Conservation (phyloP, 2,329 filamentous ascomycete species). For the Fusarium paranaense region DNA sequence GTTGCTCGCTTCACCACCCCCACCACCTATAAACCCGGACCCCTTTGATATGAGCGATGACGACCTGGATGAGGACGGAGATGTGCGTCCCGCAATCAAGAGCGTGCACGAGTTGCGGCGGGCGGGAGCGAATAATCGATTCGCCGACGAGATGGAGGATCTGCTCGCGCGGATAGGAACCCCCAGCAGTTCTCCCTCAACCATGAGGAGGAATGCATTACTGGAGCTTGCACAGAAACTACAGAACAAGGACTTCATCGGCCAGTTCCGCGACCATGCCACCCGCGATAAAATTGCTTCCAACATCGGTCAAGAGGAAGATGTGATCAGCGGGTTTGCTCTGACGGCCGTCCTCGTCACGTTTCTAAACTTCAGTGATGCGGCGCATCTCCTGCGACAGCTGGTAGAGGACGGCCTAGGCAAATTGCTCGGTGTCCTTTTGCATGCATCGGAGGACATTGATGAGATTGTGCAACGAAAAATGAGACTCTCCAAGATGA, state of each 20-base stretch:
- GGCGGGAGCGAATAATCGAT: slow-evolving; percentile 74
- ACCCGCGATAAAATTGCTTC: slow-evolving; percentile 77
- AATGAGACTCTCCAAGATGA: slow-evolving; percentile 75
- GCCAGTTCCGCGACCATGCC: slow-evolving; percentile 79
- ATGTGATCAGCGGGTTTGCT: slow-evolving; percentile 71
- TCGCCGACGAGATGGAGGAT: slow-evolving; percentile 74
- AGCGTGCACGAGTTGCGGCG: slow-evolving; percentile 75
- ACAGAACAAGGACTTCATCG: slow-evolving; percentile 71
- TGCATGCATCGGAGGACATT: slow-evolving; percentile 67
- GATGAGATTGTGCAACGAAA: slow-evolving; percentile 71
- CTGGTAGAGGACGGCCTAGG: slow-evolving; percentile 67
- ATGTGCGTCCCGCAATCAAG: slow-evolving; percentile 64
- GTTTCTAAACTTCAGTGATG: slow-evolving; percentile 70
- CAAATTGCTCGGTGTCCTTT: slow-evolving; percentile 65
- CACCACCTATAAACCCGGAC: slow-evolving; percentile 36
- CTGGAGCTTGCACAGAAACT: slow-evolving; percentile 71
- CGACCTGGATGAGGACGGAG: slow-evolving; percentile 54
- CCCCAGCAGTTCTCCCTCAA: slow-evolving; percentile 59
- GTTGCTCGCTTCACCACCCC: slow-evolving; percentile 39
- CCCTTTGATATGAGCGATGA: slow-evolving; percentile 45
- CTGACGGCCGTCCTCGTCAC: slow-evolving; percentile 73
- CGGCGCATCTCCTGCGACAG: slow-evolving; percentile 69
- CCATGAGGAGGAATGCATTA: slow-evolving; percentile 68
- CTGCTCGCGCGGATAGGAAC: slow-evolving; percentile 69
- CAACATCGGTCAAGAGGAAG: slow-evolving; percentile 68